Percentiles rank a stretch among this genome's conserved stretches.
Conservation (phyloP, 1,284 basidiomycete genomes). For the Coniophora puteana region DNA sequence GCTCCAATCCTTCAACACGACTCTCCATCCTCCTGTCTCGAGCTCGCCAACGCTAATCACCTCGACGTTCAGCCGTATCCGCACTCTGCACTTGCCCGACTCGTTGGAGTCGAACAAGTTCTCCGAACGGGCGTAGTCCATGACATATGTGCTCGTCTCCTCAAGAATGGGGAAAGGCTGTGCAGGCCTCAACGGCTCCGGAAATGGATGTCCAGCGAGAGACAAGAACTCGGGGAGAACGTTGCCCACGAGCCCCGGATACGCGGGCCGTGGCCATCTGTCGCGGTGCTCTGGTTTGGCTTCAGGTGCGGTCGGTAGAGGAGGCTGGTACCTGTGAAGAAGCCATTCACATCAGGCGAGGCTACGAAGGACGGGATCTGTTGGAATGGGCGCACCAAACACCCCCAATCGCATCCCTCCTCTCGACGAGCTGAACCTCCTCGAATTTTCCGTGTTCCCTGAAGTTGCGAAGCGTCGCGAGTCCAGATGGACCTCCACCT, state of each 20-base stretch:
- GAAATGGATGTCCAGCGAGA: slow-evolving; percentile 35
- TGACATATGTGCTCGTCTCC: slow-evolving; percentile 40
- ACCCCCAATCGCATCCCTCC: slow-evolving; percentile 42
- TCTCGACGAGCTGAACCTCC: slow-evolving; percentile 38
- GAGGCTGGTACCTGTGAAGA: slow-evolving; percentile 14
- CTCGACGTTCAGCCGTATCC: slow-evolving; percentile 37
- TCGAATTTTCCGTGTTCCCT: slow-evolving; percentile 33
- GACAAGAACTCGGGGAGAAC: slow-evolving; percentile 44
- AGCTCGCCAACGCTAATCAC: slow-evolving; percentile 35
- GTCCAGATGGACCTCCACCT: slow-evolving; percentile 41
- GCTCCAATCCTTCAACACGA: slow-evolving; percentile 36
- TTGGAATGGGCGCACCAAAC: slow-evolving; percentile 33
- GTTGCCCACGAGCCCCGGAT: slow-evolving; percentile 43
- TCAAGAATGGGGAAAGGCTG: slow-evolving; percentile 42
- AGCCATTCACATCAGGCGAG: neutral
- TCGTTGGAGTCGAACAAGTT: slow-evolving; percentile 23
- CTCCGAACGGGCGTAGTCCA: slow-evolving; percentile 33
- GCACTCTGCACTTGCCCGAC: slow-evolving; percentile 23
- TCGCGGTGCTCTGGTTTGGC: slow-evolving; percentile 12
- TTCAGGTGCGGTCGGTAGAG: neutral
- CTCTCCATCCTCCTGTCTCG: slow-evolving; percentile 32
- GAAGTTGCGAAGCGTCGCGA: slow-evolving; percentile 43
- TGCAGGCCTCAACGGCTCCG: slow-evolving; percentile 21
- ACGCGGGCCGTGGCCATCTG: slow-evolving; percentile 42
- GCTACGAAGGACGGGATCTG: neutral